Evolutionary conservation across 2,329 filamentous ascomycete genomes (phyloP).

Genomic region (Hypomyces rosellus): DNA sequence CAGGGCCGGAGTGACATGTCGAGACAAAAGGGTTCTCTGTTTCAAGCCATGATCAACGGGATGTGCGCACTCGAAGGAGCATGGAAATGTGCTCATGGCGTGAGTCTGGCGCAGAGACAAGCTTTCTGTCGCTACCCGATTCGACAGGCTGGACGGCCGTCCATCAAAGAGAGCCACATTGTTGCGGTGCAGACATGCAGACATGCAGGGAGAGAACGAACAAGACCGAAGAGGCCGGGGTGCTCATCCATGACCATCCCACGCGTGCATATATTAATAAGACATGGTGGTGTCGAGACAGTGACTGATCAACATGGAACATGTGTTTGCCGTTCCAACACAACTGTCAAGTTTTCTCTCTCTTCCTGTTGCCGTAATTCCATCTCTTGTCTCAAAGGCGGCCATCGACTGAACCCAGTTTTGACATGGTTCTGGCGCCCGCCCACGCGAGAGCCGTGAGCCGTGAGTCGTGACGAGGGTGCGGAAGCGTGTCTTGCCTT

Average conservation of each 20-base stretch:
- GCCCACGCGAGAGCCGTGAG: not conserved
- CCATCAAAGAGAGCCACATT: not conserved
- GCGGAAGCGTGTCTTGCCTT: not conserved
- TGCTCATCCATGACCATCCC: not conserved
- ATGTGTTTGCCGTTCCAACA: too few species aligned
- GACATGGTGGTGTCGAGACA: not conserved
- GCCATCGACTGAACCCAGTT: not conserved
- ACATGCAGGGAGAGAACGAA: not conserved
- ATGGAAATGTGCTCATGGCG: not conserved
- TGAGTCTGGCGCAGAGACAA: not conserved
- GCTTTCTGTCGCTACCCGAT: slow-evolving; percentile 5
- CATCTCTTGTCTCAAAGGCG: too few species aligned
- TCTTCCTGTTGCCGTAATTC: too few species aligned
- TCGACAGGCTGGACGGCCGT: not conserved
- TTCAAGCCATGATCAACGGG: not conserved
- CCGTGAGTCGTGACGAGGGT: not conserved
- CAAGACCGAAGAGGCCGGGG: not conserved
- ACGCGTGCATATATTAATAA: too few species aligned
- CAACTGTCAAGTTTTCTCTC: too few species aligned
- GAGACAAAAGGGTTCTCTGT: slow-evolving; percentile 6
- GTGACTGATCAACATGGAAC: not conserved
- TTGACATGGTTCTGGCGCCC: not conserved
- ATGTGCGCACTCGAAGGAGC: not conserved
- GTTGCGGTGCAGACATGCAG: not conserved
- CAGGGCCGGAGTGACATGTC: too few species aligned